Base-by-base conservation (phyloP, 306 rosid genomes). In the Oxytropis ochrocephala region DNA sequence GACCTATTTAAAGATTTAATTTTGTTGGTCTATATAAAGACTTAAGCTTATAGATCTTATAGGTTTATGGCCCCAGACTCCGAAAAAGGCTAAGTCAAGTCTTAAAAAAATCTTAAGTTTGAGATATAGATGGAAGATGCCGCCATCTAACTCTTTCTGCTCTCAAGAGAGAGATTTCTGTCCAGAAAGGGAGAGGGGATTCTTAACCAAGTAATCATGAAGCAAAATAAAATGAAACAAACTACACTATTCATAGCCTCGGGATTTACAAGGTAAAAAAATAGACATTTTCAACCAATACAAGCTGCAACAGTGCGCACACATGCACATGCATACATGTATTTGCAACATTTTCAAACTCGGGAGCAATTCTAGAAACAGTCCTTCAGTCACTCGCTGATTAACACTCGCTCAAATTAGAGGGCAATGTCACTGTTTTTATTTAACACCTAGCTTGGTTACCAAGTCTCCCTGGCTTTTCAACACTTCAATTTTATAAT, bases 261-360 rank as follows among this genome's bases (percentile, higher is more conserved):
- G 27, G 5, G 68, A 67, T 36, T 64, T 60, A 56, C 53, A 21
- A 24, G 35, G 73, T 5, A 3, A 27, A 21, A 21, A 13, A 38
- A 8, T 9, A 63, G 1, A 33, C 29, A 2, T 44, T 57, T 29
- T 61, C 54, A 64, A 38, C 62, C 29, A 33, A 76, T 39, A 43
- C 51, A 76, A 63, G 47, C 24, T 29, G 17, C 39, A 58, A 13
- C 38, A 57, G 19, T 32, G 27, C 24, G 7, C 64, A 13, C 33
- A n/a, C 43, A 64, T 2, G 49, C 17, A 36, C 66, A 38, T 7
- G 21, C 53, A 53, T 24, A 36, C 13, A 39, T 27, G 10, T 51
- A 65, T 68, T 39, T 14, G 32, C 57, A 48, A 27, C 70, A 72
- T 53, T 41, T 48, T 54, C 54, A 39, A 75, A 65, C 58, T 54